Percentiles rank a stretch among this genome's conserved stretches.
Evolutionary conservation across 1,284 basidiomycete genomes (phyloP).

Genomic region (Ceratorhiza oryzae-sativae): DNA sequence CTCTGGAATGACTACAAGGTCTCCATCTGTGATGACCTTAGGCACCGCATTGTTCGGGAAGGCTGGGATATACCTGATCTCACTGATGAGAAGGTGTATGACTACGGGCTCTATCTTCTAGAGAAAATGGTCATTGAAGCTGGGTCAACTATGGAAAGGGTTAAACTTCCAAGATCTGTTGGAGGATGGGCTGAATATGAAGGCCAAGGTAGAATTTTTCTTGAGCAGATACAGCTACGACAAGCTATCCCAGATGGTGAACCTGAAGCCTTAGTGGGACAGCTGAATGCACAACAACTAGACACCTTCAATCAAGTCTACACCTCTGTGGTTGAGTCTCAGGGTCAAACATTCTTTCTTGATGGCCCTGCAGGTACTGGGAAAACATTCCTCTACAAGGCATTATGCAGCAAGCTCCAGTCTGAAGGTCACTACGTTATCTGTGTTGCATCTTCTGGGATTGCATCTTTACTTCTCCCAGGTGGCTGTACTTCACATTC

Average conservation of each 20-base stretch:
- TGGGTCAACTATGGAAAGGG: conserved; percentile 47
- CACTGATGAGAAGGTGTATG: conserved; percentile 50
- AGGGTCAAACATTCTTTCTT: conserved; percentile 54
- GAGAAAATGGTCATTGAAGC: conserved; percentile 47
- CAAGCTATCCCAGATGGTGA: conserved; percentile 36
- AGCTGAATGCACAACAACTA: conserved; percentile 54
- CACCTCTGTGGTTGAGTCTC: conserved; percentile 46
- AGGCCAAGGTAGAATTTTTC: conserved; percentile 51
- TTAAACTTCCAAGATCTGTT: conserved; percentile 49
- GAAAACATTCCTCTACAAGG: conserved; percentile 60
- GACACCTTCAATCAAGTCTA: conserved; percentile 51
- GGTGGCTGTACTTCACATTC: conserved; percentile 58
- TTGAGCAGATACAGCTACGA: conserved; percentile 54
- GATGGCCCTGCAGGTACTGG: conserved; percentile 58
- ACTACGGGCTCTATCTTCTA: conserved; percentile 55
- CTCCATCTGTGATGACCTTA: conserved; percentile 54
- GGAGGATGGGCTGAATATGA: conserved; percentile 47
- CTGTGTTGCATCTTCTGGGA: conserved; percentile 58
- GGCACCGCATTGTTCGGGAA: conserved; percentile 40
- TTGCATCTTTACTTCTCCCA: conserved; percentile 55
- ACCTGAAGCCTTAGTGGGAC: conserved; percentile 41
- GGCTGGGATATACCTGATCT: conserved; percentile 45
- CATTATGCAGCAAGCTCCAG: conserved; percentile 50
- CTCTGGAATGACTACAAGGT: conserved; percentile 53
- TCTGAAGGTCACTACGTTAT: conserved; percentile 51